Evolutionary conservation across 2,329 filamentous ascomycete species (phyloP).

Genomic region (Phoma sp.): DNA sequence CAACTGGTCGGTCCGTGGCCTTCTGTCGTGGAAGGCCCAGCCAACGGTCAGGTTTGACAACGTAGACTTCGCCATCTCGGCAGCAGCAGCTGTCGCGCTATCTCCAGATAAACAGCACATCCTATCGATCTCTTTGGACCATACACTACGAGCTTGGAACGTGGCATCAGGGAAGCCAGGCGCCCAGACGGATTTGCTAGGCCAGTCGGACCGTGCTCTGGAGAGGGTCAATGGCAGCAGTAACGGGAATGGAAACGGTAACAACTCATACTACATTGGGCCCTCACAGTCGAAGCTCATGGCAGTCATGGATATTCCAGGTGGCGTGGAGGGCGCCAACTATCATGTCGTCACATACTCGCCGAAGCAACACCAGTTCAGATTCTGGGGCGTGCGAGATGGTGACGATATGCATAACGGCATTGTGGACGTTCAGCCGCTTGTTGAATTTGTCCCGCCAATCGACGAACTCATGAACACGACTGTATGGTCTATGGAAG

Average conservation of each 20-base stretch:
- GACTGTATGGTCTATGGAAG: conserved; percentile 58
- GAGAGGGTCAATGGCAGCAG: conserved; percentile 62
- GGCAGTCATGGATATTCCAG: conserved; percentile 68
- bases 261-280: conserved; percentile 74
- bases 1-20: conserved; percentile 67
- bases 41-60: conserved; percentile 69
- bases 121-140: conserved; percentile 87
- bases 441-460: conserved; percentile 67
- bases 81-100: conserved; percentile 65
- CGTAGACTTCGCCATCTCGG: conserved; percentile 65
- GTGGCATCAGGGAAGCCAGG: conserved; percentile 78
- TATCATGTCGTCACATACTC: conserved; percentile 82
- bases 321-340: conserved; percentile 54
- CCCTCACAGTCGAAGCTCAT: conserved; percentile 79
- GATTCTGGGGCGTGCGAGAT: conserved; percentile 82
- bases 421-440: conserved; percentile 74
- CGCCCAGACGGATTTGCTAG: conserved; percentile 77
- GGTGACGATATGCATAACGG: conserved; percentile 63
- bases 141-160: conserved; percentile 89
- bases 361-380: conserved; percentile 88
- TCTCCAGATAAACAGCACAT: conserved; percentile 59
- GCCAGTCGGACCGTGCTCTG: conserved; percentile 61
- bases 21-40: conserved; percentile 70
- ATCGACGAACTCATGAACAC: conserved; percentile 58
- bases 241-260: conserved; percentile 51